phyloP scores from a whole-genome alignment of 2,329 filamentous ascomycete species.

The Niveomyces coronatus region DNA sequence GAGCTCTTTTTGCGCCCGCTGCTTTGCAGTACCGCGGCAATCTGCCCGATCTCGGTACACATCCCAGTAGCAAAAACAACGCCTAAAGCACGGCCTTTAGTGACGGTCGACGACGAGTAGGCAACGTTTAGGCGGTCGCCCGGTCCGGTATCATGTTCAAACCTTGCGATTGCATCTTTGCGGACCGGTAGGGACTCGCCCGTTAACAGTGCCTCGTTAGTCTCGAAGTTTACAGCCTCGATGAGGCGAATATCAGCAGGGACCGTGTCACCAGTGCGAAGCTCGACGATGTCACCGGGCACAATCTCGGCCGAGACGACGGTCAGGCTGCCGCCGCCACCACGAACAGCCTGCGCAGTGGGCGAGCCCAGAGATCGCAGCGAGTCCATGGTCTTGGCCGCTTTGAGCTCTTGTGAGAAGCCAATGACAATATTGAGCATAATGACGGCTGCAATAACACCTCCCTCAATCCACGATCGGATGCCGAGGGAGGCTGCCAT shows the following conservation, averaged over 20 bases:
- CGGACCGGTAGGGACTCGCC: conserved; percentile 52
- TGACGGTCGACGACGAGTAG: conserved; percentile 52
- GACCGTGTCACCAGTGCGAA: conserved; percentile 49
- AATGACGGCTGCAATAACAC: conserved; percentile 48
- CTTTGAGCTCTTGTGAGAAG: conserved; percentile 34
- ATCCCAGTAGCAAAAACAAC: conserved; percentile 53
- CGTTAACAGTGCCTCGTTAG: conserved; percentile 55
- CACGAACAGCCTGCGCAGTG: conserved; percentile 32
- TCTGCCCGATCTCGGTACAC: conserved; percentile 51
- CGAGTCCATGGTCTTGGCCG: conserved; percentile 40
- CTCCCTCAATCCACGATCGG: conserved; percentile 49
- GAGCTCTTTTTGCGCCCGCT: conserved; percentile 33
- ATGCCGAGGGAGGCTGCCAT: conserved; percentile 50
- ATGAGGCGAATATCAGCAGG: conserved; percentile 48
- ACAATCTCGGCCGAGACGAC: conserved; percentile 36
- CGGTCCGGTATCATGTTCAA: conserved; percentile 30
- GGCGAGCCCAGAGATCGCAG: conserved; percentile 33
- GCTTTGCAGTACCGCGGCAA: conserved; percentile 38
- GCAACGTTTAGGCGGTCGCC: conserved; percentile 53
- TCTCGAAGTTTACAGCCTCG: conserved; percentile 55
- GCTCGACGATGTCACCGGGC: conserved; percentile 45
- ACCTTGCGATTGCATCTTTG: conserved; percentile 38
- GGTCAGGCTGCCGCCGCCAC: conserved; percentile 28
- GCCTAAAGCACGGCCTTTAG: conserved; percentile 48
- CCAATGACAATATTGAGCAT: conserved; percentile 47